These are phyloP conservation scores for Rhizopogon vinicolor DNA, from an alignment of 768 basidiomycete genomes.

Conservation along the genomic window DNA sequence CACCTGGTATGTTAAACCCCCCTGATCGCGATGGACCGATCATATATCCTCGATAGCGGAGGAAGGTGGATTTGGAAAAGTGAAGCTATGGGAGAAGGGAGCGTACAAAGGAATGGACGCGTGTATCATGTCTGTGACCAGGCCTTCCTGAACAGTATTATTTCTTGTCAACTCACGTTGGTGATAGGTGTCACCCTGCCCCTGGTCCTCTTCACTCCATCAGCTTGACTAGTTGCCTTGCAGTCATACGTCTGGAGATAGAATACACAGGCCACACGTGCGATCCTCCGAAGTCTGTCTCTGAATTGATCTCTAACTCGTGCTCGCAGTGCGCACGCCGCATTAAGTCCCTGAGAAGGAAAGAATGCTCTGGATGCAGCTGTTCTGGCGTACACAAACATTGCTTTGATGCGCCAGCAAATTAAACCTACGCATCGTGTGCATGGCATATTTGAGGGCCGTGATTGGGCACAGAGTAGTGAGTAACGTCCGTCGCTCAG, in stretches of 20 bases:
- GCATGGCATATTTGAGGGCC: slow-evolving; percentile 75
- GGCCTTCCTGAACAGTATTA: background rate
- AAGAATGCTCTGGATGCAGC: slow-evolving; percentile 82
- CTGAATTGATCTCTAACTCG: background rate
- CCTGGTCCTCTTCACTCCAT: slow-evolving; percentile 69
- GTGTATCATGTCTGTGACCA: slow-evolving; percentile 59
- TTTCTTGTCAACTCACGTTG: background rate
- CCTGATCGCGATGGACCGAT: background rate
- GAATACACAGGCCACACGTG: slow-evolving; percentile 77
- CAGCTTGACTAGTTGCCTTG: slow-evolving; percentile 60
- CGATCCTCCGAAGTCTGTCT: slow-evolving; percentile 7
- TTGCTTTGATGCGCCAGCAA: slow-evolving; percentile 80
- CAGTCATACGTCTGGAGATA: slow-evolving; percentile 52
- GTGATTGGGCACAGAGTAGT: slow-evolving; percentile 75
- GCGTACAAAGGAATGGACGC: slow-evolving; percentile 75
- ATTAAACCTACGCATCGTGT: slow-evolving; percentile 71
- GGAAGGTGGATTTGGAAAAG: slow-evolving; percentile 75
- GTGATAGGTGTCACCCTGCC: slow-evolving; percentile 72
- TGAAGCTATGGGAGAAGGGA: slow-evolving; percentile 60
- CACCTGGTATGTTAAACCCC: slow-evolving; percentile 49
- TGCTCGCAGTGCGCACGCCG: slow-evolving; percentile 64
- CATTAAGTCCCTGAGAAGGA: slow-evolving; percentile 81
- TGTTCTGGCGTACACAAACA: slow-evolving; percentile 77
- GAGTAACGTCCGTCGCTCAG: slow-evolving; percentile 13
- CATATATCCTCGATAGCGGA: slow-evolving; percentile 45